These are phyloP conservation scores for Pseudogymnoascus sp. DNA, from an alignment of 2,329 filamentous ascomycete species.

Conservation along the genomic window DNA sequence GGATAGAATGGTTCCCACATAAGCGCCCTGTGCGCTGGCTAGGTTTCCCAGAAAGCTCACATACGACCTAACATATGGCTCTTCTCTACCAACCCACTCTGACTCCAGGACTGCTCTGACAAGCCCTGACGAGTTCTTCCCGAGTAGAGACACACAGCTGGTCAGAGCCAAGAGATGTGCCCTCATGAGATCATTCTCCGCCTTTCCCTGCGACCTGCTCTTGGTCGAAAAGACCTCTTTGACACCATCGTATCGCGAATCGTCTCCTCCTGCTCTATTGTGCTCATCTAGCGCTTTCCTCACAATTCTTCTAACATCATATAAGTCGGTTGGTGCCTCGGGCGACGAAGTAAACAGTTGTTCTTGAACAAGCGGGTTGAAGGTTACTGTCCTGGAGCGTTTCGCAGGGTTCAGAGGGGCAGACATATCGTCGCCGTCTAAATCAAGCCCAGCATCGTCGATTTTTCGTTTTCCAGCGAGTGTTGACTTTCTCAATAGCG, in stretches of 20 bases:
- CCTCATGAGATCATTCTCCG: slow-evolving; percentile 43
- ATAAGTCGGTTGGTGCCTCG: neutral
- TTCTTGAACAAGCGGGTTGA: slow-evolving; percentile 22
- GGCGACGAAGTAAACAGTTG: slow-evolving; percentile 2
- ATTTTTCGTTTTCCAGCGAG: slow-evolving; percentile 9
- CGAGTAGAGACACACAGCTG: slow-evolving; percentile 51
- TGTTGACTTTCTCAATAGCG: slow-evolving; percentile 6
- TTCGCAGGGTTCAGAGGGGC: slow-evolving; percentile 23
- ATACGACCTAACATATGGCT: slow-evolving; percentile 59
- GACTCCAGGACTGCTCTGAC: slow-evolving; percentile 51
- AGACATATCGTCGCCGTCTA: slow-evolving; percentile 19
- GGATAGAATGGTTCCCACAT: slow-evolving; percentile 63
- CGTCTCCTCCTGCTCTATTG: slow-evolving; percentile 34
- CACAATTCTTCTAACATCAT: neutral
- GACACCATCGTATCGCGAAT: slow-evolving; percentile 49
- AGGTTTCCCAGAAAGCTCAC: slow-evolving; percentile 61
- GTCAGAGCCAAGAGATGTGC: slow-evolving; percentile 56
- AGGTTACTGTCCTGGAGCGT: slow-evolving; percentile 23
- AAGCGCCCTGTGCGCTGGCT: slow-evolving; percentile 74
- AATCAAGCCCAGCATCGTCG: neutral
- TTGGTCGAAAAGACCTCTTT: slow-evolving; percentile 43
- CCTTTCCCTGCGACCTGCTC: slow-evolving; percentile 16
- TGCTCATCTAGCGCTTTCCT: slow-evolving; percentile 7
- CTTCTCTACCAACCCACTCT: slow-evolving; percentile 57
- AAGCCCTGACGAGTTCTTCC: slow-evolving; percentile 50